These are phyloP conservation scores for Sphagnum contortum DNA, from an alignment of 225 moss, liverwort and hornwort species.

Conservation along the genomic window DNA sequence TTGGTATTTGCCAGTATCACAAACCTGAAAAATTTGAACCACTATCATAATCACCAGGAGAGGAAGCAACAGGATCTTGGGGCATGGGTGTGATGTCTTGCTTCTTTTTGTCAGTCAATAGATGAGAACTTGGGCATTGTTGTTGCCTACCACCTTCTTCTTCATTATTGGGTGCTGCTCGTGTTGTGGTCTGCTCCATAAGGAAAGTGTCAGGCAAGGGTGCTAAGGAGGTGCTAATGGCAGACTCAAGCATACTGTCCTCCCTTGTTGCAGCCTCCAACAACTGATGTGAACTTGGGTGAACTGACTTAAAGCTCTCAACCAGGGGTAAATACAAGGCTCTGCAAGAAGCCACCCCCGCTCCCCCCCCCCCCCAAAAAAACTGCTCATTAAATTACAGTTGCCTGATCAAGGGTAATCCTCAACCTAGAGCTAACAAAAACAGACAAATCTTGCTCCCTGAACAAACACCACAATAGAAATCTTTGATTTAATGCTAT, in stretches of 20 bases:
- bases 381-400: too few relatives aligned
- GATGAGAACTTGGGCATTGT: background rate
- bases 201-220: constrained; percentile 1
- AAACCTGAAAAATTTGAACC: constrained; percentile 33
- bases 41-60: constrained; percentile 25
- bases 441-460: too few relatives aligned
- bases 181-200: background rate
- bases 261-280: background rate
- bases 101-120: background rate
- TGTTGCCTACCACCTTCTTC: constrained; percentile 10
- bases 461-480: too few relatives aligned
- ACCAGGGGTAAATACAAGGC: constrained; percentile 51
- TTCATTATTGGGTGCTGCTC: too few relatives aligned
- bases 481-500: too few relatives aligned
- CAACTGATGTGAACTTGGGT: background rate
- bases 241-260: constrained; percentile 2
- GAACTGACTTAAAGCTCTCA: constrained; percentile 27
- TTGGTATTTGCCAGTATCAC: background rate
- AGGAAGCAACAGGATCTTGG: constrained; percentile 30
- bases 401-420: too few relatives aligned
- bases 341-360: constrained; percentile 6
- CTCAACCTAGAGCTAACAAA: too few relatives aligned
- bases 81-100: constrained; percentile 14
- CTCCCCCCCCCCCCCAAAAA: background rate
- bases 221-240: constrained; percentile 14